Conservation (phyloP, 805 yeast species). For the Kodamaea hsintzibuensis region DNA sequence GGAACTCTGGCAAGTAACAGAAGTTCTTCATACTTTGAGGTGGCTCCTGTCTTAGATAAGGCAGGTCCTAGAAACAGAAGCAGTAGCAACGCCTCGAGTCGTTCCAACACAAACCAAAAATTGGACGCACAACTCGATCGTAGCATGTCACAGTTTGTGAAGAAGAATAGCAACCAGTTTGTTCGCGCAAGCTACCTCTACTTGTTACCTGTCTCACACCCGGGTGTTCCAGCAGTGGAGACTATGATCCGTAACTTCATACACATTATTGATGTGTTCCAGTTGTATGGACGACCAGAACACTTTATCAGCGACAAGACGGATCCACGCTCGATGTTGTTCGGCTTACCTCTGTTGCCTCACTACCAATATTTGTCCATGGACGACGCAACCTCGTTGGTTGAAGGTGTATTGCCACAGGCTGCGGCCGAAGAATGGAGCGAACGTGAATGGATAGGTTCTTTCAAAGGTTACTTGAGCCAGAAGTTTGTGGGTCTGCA, state of each 20-base stretch:
- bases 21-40: constrained; percentile 7
- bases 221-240: constrained; percentile 70
- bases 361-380: constrained; percentile 55
- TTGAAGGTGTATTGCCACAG: constrained; percentile 17
- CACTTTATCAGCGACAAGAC: constrained; percentile 72
- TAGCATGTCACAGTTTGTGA: constrained; percentile 24
- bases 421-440: constrained; percentile 28
- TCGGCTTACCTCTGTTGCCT: constrained; percentile 76
- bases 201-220: constrained; percentile 71
- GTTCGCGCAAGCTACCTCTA: constrained; percentile 49
- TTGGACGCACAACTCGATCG: constrained; percentile 6
- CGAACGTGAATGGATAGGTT: constrained; percentile 28
- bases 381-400: constrained; percentile 24
- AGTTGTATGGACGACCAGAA: constrained; percentile 72
- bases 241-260: constrained; percentile 69
- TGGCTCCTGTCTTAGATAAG: constrained; percentile 6
- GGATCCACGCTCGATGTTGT: constrained; percentile 64
- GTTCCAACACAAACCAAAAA: constrained; percentile 4
- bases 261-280: constrained; percentile 70
- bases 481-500: constrained; percentile 9
- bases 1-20: neutral
- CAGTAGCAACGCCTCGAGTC: constrained; percentile 5
- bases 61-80: neutral
- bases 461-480: constrained; percentile 21
- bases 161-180: constrained; percentile 28